Evolutionary conservation across 139 green algal species (phyloP).

Genomic region (Closterium sp.): DNA sequence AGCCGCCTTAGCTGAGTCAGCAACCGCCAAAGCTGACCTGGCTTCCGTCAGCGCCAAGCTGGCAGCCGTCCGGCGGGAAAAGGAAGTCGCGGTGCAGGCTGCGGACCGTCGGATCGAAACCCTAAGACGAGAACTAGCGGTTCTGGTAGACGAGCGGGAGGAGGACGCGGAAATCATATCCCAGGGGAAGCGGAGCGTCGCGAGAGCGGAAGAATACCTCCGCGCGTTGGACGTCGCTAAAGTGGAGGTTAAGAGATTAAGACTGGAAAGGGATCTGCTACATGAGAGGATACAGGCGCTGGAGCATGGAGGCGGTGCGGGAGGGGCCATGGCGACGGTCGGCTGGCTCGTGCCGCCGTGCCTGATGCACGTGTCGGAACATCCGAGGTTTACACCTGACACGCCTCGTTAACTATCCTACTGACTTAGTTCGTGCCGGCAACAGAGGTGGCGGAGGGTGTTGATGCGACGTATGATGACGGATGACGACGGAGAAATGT

Average conservation of each 20-base stretch:
- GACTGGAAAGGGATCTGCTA: not conserved
- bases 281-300: not conserved
- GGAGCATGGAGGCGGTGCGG: not conserved
- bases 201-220: not conserved
- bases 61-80: not conserved
- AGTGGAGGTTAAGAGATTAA: not conserved
- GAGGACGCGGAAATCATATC: not conserved
- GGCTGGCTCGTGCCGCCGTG: not conserved
- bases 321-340: not conserved
- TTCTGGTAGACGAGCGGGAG: not conserved
- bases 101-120: not conserved
- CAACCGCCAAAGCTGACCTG: not conserved
- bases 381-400: not conserved
- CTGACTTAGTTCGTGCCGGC: not conserved
- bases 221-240: not conserved
- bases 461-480: not conserved
- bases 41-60: not conserved
- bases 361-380: not conserved
- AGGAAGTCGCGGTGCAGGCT: not conserved
- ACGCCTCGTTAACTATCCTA: not conserved
- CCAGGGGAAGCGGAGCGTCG: not conserved
- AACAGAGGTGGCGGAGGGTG: not conserved
- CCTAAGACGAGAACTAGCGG: not conserved
- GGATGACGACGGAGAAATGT: not conserved
- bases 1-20: not conserved